phyloP scores from a whole-genome alignment of 1,284 basidiomycete genomes.

The Cryptococcus depauperatus region DNA sequence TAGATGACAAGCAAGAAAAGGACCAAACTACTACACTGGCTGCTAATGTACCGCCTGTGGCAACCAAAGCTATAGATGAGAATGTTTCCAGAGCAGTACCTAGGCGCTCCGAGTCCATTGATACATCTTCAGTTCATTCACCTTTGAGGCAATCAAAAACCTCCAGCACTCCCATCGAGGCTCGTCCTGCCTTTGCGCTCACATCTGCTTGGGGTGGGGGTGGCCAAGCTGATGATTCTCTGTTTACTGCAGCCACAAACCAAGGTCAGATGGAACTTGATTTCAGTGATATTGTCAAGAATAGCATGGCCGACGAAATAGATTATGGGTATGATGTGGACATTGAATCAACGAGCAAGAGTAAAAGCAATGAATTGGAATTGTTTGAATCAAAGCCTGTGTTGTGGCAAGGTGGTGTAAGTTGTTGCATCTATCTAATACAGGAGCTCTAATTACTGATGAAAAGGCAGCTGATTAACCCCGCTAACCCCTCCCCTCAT shows the following conservation, averaged over 20 bases:
- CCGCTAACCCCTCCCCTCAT: constrained; percentile 14
- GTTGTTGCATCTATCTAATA: constrained; percentile 3
- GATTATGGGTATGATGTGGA: constrained; percentile 4
- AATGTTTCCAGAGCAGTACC: too few relatives aligned
- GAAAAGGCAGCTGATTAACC: constrained; percentile 22
- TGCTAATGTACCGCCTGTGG: too few relatives aligned
- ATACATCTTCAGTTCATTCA: too few relatives aligned
- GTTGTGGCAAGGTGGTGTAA: constrained; percentile 30
- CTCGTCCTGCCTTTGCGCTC: neutral
- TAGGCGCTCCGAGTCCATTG: too few relatives aligned
- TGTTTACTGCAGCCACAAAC: constrained; percentile 4
- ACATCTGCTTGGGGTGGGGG: constrained; percentile 1
- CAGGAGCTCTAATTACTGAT: neutral
- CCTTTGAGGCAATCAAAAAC: constrained; percentile 11
- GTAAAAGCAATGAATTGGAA: constrained; percentile 9
- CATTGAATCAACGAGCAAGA: neutral
- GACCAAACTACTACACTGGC: too few relatives aligned
- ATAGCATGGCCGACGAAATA: constrained; percentile 6
- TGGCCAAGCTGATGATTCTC: neutral
- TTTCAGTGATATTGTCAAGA: constrained; percentile 32
- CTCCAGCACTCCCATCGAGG: too few relatives aligned
- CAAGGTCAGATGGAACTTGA: constrained; percentile 29
- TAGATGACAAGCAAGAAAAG: too few relatives aligned
- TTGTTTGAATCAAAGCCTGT: constrained; percentile 19
- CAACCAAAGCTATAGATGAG: too few relatives aligned